phyloP scores from a whole-genome alignment of 2,329 filamentous ascomycete genomes.

The Fusarium pilosicola region DNA sequence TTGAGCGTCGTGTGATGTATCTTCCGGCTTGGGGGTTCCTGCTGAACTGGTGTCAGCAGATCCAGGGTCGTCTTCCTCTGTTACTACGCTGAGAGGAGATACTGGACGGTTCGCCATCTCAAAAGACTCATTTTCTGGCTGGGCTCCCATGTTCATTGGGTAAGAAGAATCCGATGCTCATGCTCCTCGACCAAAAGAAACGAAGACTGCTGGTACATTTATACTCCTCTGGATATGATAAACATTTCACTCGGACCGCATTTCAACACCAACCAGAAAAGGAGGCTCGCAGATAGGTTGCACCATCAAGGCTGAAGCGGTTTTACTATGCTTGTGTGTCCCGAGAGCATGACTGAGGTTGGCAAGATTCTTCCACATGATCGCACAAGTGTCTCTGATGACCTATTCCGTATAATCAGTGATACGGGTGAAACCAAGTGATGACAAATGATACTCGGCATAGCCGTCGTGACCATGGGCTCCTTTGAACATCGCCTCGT shows the following conservation, averaged over 20 bases:
- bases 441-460: not conserved
- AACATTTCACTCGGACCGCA: not conserved
- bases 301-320: not conserved
- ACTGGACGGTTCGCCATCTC: not conserved
- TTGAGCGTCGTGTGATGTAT: not conserved
- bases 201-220: not conserved
- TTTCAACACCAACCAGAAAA: not conserved
- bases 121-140: not conserved
- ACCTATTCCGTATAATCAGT: not conserved
- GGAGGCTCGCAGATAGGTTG: not conserved
- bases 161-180: not conserved
- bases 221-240: not conserved
- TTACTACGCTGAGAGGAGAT: not conserved
- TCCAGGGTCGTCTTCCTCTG: not conserved
- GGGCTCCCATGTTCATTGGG: not conserved
- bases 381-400: not conserved
- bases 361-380: slow-evolving; percentile 14
- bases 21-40: not conserved
- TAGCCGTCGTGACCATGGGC: not conserved
- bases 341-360: not conserved
- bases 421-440: slow-evolving; percentile 8
- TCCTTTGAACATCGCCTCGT: not conserved
- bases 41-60: not conserved
- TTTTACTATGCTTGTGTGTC: slow-evolving; percentile 12
- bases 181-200: not conserved